Evolutionary conservation across 2,329 filamentous ascomycete species (phyloP), one percentile per base, ranked within the genome.

Genomic region (Thermomyces lanuginosus): DNA sequence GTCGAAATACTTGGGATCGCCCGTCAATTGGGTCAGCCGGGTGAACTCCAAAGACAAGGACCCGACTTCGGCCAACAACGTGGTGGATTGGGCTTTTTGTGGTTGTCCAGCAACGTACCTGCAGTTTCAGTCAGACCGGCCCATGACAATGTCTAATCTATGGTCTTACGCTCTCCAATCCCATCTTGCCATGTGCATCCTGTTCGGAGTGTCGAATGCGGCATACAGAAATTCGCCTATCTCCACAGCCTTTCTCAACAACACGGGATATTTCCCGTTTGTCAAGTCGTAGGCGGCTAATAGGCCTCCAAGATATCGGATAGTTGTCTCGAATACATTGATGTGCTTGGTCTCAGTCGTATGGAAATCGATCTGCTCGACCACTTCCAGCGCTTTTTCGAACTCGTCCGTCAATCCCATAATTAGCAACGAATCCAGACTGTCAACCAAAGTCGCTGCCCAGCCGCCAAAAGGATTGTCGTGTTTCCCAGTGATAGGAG

Each of bases 11-110:
- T 76, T 84, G 30, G 74, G 56, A 34, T 89, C 64, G 17, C 71
- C 68, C 0, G 83, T 92, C 32, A 92, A 60, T 50, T 93, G 84
- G 4, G 83, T 77, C 17, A 93, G 63, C 7, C 83, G 69, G 1
- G 82, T 92, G 50, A 93, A 92, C 49, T 93, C 84, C 59, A 93
- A 64, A n/a, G 74, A 76, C 36, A 93, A 57, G 6, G 79, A 80
- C 1, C 76, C 84, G 13, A 89, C 48, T 51, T 89, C 80, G 33
- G 65, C 69, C 39, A 76, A 53, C 39, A 76, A 76, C 68, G 29
- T 69, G 60, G 46, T 72, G 8, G 48, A 49, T 31, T 44, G 48
- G n/a, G 25, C 25, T 19, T 5, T 11, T 25, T 20, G 9, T 17
- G 21, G 24, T 3, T 4, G 21, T 16, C 24, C 22, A 19, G 23